Conservation (phyloP, 164 flowering plant genomes). For the Taxillus chinensis region DNA sequence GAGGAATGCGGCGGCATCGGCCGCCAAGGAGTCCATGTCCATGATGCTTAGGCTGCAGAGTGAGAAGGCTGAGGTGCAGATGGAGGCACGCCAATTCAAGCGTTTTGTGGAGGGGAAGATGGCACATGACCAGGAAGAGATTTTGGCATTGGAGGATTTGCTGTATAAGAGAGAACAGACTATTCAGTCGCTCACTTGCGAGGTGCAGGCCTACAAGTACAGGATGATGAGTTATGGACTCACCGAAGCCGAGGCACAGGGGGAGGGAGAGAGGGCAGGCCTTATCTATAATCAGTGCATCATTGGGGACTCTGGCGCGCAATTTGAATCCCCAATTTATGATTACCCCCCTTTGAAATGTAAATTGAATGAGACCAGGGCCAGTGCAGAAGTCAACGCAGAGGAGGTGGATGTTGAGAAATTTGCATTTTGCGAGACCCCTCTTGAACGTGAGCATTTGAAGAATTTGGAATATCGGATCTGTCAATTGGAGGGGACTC, state of each 20-base stretch:
- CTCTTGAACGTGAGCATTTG: constrained; percentile 29
- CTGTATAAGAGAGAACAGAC: constrained; percentile 76
- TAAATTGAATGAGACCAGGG: constrained; percentile 37
- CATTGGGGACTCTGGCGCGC: constrained; percentile 26
- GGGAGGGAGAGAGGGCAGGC: constrained; percentile 24
- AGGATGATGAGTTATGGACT: constrained; percentile 87
- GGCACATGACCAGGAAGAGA: constrained; percentile 81
- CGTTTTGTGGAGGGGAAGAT: constrained; percentile 87
- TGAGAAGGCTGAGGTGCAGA: constrained; percentile 85
- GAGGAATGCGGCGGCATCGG: constrained; percentile 80
- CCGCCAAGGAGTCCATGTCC: constrained; percentile 92
- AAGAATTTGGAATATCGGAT: constrained; percentile 39
- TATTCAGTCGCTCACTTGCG: constrained; percentile 65
- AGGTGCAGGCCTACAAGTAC: constrained; percentile 76
- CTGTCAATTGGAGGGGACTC: constrained; percentile 33
- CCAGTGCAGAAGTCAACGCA: constrained; percentile 27
- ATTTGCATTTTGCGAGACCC: constrained; percentile 64
- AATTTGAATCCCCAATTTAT: constrained; percentile 32
- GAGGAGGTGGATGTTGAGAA: constrained; percentile 55
- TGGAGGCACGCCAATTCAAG: constrained; percentile 87
- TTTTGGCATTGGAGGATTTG: constrained; percentile 59
- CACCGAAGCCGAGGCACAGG: constrained; percentile 56
- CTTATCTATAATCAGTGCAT: constrained; percentile 21
- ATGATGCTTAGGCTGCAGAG: constrained; percentile 94
- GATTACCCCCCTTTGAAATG: constrained; percentile 80